Conservation (phyloP, 345 rosid genomes). For the Tarenaya hassleriana region DNA sequence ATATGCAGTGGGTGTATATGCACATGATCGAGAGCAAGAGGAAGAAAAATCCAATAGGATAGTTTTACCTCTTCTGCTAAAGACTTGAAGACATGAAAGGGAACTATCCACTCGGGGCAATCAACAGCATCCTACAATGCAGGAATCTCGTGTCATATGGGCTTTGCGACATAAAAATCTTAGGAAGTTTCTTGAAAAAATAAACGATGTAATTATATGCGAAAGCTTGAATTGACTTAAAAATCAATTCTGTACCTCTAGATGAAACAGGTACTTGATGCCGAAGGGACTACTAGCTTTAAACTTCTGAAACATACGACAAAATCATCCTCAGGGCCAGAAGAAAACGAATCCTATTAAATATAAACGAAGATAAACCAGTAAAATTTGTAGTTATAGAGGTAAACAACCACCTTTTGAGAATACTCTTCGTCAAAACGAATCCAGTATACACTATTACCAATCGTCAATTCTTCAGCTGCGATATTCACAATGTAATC, state of each 20-base stretch:
- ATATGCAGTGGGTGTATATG: no score
- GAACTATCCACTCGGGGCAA: constrained; percentile 98
- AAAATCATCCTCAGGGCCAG: constrained; percentile 18
- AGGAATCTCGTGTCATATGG: constrained; percentile 9
- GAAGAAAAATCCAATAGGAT: constrained; percentile 6
- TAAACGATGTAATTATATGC: no score
- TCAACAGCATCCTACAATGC: constrained; percentile 86
- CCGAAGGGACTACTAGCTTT: constrained; percentile 73
- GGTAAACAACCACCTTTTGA: constrained; percentile 47
- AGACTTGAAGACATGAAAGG: constrained; percentile 76
- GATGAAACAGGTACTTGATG: constrained; percentile 82
- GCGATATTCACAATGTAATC: constrained; percentile 34
- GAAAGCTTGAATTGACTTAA: no score
- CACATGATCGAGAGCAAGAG: background rate
- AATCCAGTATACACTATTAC: constrained; percentile 87
- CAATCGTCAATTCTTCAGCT: constrained; percentile 69
- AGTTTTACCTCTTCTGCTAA: constrained; percentile 90
- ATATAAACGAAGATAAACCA: background rate
- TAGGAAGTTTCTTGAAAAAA: background rate
- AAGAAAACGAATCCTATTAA: background rate
- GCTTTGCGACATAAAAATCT: background rate
- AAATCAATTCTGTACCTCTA: no score
- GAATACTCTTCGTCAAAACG: constrained; percentile 76
- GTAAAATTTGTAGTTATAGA: background rate
- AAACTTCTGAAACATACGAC: constrained; percentile 57